phyloP scores from a whole-genome alignment of 2,329 filamentous ascomycete genomes.

The Aspergillus pseudoterreus region DNA sequence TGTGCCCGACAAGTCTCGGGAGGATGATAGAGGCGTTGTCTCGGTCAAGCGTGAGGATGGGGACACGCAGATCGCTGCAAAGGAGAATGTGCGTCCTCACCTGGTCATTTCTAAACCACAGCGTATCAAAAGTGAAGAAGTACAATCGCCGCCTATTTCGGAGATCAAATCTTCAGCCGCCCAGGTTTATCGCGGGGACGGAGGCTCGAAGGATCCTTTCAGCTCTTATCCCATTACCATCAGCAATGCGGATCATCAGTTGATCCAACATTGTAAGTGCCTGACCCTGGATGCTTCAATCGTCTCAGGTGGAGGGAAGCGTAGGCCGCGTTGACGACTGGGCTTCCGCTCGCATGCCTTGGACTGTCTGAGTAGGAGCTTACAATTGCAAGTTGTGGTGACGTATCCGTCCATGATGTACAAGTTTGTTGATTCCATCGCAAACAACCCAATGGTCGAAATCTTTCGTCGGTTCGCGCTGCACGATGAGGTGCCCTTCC shows the following conservation, averaged over 20 bases:
- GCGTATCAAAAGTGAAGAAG: slow-evolving; percentile 13
- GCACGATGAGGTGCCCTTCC: slow-evolving; percentile 28
- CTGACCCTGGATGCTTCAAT: neutral
- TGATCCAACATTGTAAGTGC: slow-evolving; percentile 31
- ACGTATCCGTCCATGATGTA: slow-evolving; percentile 36
- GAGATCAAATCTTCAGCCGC: slow-evolving; percentile 4
- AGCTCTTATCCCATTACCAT: slow-evolving; percentile 24
- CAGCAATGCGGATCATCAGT: slow-evolving; percentile 22
- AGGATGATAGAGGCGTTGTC: slow-evolving; percentile 4
- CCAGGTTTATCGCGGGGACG: slow-evolving; percentile 13
- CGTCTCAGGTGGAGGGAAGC: neutral
- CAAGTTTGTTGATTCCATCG: slow-evolving; percentile 24
- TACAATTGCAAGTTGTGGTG: slow-evolving; percentile 24
- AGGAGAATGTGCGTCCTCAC: slow-evolving; percentile 4
- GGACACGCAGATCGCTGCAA: neutral
- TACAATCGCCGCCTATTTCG: slow-evolving; percentile 3
- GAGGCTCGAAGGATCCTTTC: slow-evolving; percentile 23
- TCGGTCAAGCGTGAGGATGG: slow-evolving; percentile 7
- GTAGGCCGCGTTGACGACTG: neutral
- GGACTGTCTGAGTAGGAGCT: slow-evolving; percentile 11
- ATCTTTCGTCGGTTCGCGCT: slow-evolving; percentile 29
- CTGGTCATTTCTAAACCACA: slow-evolving; percentile 9
- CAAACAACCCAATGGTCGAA: slow-evolving; percentile 27
- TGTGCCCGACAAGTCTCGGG: slow-evolving; percentile 2
- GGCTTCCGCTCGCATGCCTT: neutral